A percentile compares a stretch with the other conserved stretches of the same genome.
These are phyloP conservation scores for Blastomyces gilchristii DNA, from an alignment of 2,329 filamentous ascomycete species.

Conservation along the genomic window DNA sequence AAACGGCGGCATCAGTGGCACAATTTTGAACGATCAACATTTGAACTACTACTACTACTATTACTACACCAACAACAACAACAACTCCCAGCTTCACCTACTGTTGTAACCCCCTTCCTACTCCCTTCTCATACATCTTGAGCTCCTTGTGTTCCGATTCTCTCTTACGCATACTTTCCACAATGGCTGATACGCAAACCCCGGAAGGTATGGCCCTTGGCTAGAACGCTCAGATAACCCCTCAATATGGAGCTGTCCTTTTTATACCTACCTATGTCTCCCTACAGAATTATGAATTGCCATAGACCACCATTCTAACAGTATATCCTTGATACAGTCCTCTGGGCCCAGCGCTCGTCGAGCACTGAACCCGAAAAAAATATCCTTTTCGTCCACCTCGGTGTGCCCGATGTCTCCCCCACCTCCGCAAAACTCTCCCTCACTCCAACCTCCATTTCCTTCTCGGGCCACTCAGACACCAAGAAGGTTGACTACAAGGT, in stretches of 20 bases:
- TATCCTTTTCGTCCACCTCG: slow-evolving; percentile 87
- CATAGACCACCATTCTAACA: not conserved
- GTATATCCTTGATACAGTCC: slow-evolving; percentile 47
- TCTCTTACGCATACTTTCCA: slow-evolving; percentile 14
- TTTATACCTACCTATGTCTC: not conserved
- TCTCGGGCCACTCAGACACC: slow-evolving; percentile 70
- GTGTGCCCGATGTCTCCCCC: slow-evolving; percentile 71
- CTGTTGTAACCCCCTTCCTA: slow-evolving; percentile 9
- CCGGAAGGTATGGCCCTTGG: slow-evolving; percentile 35
- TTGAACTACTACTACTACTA: not conserved
- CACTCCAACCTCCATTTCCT: slow-evolving; percentile 64
- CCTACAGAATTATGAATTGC: not conserved
- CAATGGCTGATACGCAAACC: slow-evolving; percentile 28
- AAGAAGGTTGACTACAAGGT: slow-evolving; percentile 83
- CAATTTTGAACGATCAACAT: slow-evolving; percentile 4
- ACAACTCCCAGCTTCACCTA: slow-evolving; percentile 14
- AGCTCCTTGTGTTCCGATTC: not conserved
- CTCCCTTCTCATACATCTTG: slow-evolving; percentile 17
- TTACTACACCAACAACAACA: slow-evolving; percentile 12
- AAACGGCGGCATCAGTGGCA: slow-evolving; percentile 20
- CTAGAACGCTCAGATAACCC: not conserved
- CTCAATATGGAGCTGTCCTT: not conserved
- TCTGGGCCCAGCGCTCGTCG: slow-evolving; percentile 96
- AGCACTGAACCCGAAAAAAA: slow-evolving; percentile 72
- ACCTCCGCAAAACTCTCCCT: slow-evolving; percentile 72